Evolutionary conservation across 2,329 filamentous ascomycete species (phyloP).

Genomic region (Sphaerulina populicola): DNA sequence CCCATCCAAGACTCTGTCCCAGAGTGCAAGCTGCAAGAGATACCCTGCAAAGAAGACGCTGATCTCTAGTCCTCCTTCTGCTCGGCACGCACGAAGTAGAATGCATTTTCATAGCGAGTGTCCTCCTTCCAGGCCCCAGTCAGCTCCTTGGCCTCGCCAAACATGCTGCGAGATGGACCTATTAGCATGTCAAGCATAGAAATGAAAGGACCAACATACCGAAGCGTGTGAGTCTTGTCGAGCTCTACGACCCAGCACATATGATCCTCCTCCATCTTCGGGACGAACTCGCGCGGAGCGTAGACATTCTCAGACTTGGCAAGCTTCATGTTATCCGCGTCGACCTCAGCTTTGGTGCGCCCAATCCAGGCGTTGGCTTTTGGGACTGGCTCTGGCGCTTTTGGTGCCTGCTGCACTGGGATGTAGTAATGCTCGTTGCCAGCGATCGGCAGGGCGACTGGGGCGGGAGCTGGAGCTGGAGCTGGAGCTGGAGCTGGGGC

Average conservation of each 20-base stretch:
- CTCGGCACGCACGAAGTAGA: slow-evolving; percentile 30
- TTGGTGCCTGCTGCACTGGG: slow-evolving; percentile 8
- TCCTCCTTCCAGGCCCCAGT: slow-evolving; percentile 32
- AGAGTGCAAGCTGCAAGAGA: not conserved
- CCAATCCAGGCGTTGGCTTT: slow-evolving; percentile 29
- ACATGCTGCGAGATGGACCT: slow-evolving; percentile 21
- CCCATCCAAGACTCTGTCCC: slow-evolving; percentile 5
- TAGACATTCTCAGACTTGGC: slow-evolving; percentile 31
- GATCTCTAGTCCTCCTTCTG: slow-evolving; percentile 19
- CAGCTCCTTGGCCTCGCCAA: slow-evolving; percentile 30
- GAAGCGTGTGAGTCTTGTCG: slow-evolving; percentile 28
- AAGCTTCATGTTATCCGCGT: slow-evolving; percentile 35
- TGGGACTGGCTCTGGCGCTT: slow-evolving; percentile 3
- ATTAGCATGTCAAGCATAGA: not conserved
- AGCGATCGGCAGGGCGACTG: slow-evolving; percentile 5
- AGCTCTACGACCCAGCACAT: slow-evolving; percentile 33
- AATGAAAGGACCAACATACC: slow-evolving; percentile 19
- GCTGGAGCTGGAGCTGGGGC: slow-evolving; percentile 8
- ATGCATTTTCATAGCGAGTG: slow-evolving; percentile 28
- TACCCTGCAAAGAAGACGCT: not conserved
- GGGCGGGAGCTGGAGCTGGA: slow-evolving; percentile 9
- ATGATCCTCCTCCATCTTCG: slow-evolving; percentile 30
- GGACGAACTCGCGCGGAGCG: slow-evolving; percentile 30
- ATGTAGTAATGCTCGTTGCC: slow-evolving; percentile 18
- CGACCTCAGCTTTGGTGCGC: slow-evolving; percentile 33